These are phyloP conservation scores for Akanthomyces lecanii DNA, from an alignment of 2,329 filamentous ascomycete genomes.

Conservation along the genomic window DNA sequence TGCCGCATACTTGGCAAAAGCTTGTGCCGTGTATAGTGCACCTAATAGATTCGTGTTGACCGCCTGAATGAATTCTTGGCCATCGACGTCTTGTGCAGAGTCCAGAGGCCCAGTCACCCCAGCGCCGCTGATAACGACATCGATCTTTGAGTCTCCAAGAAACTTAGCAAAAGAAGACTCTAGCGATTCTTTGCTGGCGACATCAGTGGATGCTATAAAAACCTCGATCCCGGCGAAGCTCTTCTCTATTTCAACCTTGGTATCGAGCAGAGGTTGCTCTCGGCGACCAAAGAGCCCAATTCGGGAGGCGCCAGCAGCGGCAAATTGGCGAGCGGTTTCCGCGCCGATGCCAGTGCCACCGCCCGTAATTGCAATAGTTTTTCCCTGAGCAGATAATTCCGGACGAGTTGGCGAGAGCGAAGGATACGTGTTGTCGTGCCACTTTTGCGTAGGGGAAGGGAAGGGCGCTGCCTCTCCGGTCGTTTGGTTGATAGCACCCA, in stretches of 20 bases:
- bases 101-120: constrained; percentile 20
- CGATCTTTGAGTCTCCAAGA: constrained; percentile 16
- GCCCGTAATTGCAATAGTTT: constrained; percentile 51
- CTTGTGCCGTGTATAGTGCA: too few relatives aligned
- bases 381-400: constrained; percentile 30
- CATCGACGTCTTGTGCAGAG: constrained; percentile 19
- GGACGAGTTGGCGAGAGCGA: constrained; percentile 25
- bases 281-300: constrained; percentile 43
- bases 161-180: constrained; percentile 14
- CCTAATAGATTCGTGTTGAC: constrained; percentile 19
- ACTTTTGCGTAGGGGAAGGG: constrained; percentile 20
- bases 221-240: constrained; percentile 21
- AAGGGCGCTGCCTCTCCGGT: constrained; percentile 6
- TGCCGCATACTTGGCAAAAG: too few relatives aligned
- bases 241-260: constrained; percentile 21
- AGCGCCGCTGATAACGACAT: constrained; percentile 29
- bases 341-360: constrained; percentile 49
- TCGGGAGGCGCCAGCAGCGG: constrained; percentile 38
- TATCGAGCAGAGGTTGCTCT: constrained; percentile 22
- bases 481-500: constrained; percentile 5
- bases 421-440: constrained; percentile 23
- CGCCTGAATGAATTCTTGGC: constrained; percentile 24
- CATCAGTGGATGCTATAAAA: constrained; percentile 15
- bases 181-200: constrained; percentile 18
- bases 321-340: constrained; percentile 40